A percentile compares a stretch with the other conserved stretches of the same genome.
Evolutionary conservation across 2,329 filamentous ascomycete species (phyloP).

Genomic region (Sarocladium strictum): DNA sequence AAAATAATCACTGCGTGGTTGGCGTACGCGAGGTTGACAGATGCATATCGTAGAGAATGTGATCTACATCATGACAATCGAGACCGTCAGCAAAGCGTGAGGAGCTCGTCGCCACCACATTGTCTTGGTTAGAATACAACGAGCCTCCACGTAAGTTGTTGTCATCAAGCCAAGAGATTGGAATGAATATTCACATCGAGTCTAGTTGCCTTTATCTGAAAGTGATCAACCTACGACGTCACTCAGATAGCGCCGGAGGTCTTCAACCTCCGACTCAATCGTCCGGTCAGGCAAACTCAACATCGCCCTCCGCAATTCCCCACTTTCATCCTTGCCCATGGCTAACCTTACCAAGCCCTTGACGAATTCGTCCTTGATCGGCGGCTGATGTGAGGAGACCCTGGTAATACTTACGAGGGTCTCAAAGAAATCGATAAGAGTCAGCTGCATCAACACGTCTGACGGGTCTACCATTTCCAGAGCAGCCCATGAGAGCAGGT

Average conservation of each 20-base stretch:
- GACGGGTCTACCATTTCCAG: slow-evolving; percentile 44
- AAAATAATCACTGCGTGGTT: slow-evolving; percentile 12
- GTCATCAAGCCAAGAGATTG: too few species aligned
- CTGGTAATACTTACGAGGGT: slow-evolving; percentile 42
- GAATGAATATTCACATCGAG: too few species aligned
- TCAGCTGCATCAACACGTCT: slow-evolving; percentile 45
- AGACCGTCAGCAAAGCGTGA: too few species aligned
- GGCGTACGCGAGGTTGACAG: background rate
- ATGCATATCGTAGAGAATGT: background rate
- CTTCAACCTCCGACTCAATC: slow-evolving; percentile 44
- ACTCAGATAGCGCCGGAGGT: slow-evolving; percentile 33
- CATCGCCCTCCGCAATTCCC: slow-evolving; percentile 31
- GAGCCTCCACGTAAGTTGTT: too few species aligned
- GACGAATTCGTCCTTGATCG: slow-evolving; percentile 29
- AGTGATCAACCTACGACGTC: background rate
- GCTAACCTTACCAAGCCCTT: slow-evolving; percentile 36
- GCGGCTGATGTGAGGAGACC: slow-evolving; percentile 28
- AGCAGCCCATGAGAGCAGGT: slow-evolving; percentile 40
- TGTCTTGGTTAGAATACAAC: too few species aligned
- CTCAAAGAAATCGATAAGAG: slow-evolving; percentile 48
- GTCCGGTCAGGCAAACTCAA: slow-evolving; percentile 40
- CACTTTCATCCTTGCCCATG: slow-evolving; percentile 25
- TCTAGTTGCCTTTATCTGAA: too few species aligned
- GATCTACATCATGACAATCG: background rate
- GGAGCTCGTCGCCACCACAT: too few species aligned